phyloP scores from a whole-genome alignment of 768 basidiomycete genomes.

The Antrodiella citrinella region DNA sequence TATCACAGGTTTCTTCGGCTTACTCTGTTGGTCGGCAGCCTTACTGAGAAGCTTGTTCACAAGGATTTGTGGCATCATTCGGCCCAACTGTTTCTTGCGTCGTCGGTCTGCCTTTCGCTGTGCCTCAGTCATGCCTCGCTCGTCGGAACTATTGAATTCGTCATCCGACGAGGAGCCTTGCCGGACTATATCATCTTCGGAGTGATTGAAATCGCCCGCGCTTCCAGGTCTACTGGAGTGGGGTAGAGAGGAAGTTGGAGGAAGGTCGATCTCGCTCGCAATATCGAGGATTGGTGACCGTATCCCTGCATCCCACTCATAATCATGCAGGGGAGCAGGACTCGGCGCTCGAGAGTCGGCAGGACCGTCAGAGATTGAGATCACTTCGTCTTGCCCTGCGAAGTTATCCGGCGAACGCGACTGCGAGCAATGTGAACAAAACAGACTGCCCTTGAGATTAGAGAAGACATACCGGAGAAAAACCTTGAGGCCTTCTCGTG shows the following conservation, averaged over 20 bases:
- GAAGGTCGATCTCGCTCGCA: not conserved
- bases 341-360: no score
- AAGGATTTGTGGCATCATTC: constrained; percentile 52
- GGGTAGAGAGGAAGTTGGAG: not conserved
- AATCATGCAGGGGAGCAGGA: no score
- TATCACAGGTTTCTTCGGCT: constrained; percentile 1
- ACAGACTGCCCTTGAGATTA: no score
- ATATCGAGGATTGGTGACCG: no score
- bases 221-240: not conserved
- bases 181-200: not conserved
- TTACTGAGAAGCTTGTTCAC: constrained; percentile 27
- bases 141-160: not conserved
- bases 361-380: no score
- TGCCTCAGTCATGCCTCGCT: not conserved
- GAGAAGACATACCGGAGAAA: no score
- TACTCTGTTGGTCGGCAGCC: not conserved
- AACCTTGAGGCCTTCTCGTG: no score
- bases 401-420: no score
- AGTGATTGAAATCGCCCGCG: not conserved
- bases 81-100: constrained; percentile 30
- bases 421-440: no score
- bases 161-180: no score
- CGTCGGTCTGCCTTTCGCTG: constrained; percentile 22
- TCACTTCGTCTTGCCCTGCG: no score
- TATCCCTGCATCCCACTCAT: no score